Percentiles rank a stretch among this genome's conserved stretches.
phyloP scores from a whole-genome alignment of 345 rosid species.

The Psidium guajava region DNA sequence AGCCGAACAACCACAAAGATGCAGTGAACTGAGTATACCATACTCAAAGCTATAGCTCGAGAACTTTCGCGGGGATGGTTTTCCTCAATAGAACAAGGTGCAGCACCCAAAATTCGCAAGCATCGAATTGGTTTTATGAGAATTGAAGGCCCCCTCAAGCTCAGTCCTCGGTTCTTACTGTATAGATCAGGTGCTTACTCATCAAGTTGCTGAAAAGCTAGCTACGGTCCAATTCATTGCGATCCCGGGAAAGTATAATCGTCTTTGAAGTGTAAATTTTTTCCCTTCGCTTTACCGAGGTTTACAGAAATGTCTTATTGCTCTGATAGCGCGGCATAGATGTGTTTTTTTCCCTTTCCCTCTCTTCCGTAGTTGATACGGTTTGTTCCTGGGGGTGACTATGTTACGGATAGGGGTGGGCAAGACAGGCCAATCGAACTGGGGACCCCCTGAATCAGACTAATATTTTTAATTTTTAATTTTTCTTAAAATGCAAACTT shows the following conservation, averaged over 20 bases:
- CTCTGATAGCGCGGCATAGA: background rate
- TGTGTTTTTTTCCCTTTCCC: background rate
- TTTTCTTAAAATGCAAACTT: too few relatives aligned
- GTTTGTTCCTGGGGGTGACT: background rate
- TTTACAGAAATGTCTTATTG: background rate
- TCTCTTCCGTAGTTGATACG: background rate
- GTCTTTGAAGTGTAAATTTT: background rate
- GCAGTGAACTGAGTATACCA: constrained; percentile 3
- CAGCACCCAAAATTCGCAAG: background rate
- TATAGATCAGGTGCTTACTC: background rate
- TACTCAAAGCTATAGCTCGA: background rate
- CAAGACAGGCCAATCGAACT: too few relatives aligned
- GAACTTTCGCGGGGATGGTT: background rate
- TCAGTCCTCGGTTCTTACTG: background rate
- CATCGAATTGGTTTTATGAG: background rate
- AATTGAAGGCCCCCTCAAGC: background rate
- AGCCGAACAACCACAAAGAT: constrained; percentile 33
- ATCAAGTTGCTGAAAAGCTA: background rate
- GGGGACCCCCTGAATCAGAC: too few relatives aligned
- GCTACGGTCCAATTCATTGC: background rate
- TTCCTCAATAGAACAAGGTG: background rate
- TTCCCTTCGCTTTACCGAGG: background rate
- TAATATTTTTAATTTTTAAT: too few relatives aligned
- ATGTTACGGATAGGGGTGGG: too few relatives aligned
- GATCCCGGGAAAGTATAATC: background rate